A percentile compares a stretch with the other conserved stretches of the same genome.
Conservation (phyloP, 2,329 filamentous ascomycete species). For the Epichloe coenophiala region DNA sequence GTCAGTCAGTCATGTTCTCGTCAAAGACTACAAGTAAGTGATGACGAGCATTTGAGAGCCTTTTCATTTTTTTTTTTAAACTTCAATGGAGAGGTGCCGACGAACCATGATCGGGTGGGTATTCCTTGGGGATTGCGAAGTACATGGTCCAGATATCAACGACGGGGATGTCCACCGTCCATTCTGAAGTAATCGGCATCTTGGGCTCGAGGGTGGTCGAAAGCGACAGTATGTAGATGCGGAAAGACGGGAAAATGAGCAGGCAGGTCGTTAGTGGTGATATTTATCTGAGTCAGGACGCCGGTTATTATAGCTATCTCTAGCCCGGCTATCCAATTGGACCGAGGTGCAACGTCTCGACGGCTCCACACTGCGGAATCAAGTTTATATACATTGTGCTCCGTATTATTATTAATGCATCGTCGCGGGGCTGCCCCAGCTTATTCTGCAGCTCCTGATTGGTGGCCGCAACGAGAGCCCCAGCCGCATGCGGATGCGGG, state of each 20-base stretch:
- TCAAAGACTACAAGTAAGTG: not conserved
- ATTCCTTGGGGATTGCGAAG: slow-evolving; percentile 57
- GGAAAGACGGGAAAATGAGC: not conserved
- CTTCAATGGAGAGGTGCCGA: slow-evolving; percentile 1
- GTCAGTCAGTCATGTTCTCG: too few relatives aligned
- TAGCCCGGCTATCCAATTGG: too few relatives aligned
- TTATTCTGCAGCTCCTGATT: not conserved
- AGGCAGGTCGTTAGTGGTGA: too few relatives aligned
- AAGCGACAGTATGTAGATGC: not conserved
- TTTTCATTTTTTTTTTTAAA: not conserved
- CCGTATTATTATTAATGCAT: too few relatives aligned
- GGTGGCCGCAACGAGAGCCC: not conserved
- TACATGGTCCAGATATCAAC: slow-evolving; percentile 68
- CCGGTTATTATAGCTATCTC: too few relatives aligned
- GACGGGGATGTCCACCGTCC: slow-evolving; percentile 56
- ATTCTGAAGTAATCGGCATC: slow-evolving; percentile 62
- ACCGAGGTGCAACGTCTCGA: not conserved
- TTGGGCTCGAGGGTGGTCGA: not conserved
- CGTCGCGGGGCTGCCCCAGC: not conserved
- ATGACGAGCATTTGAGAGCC: not conserved
- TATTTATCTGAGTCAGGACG: too few relatives aligned
- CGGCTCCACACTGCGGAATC: not conserved
- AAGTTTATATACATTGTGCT: too few relatives aligned
- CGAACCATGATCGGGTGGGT: slow-evolving; percentile 60
- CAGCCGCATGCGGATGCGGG: not conserved